These are phyloP conservation scores for Citeromyces matritensis DNA, from an alignment of 805 yeast species.

Conservation along the genomic window DNA sequence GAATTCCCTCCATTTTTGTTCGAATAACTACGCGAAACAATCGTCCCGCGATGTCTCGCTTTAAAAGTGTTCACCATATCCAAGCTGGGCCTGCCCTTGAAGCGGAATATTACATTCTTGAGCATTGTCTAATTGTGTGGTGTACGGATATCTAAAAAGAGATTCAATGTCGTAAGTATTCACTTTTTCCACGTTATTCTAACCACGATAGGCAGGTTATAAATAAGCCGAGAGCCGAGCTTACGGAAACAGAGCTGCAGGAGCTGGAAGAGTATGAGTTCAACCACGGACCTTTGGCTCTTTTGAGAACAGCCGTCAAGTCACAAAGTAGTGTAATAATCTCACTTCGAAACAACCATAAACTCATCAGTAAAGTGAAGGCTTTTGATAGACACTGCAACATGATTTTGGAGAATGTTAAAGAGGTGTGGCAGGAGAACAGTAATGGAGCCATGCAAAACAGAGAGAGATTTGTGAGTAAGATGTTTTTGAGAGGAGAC, in stretches of 20 bases:
- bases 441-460: constrained; percentile 31
- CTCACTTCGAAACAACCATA: constrained; percentile 86
- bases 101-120: too few relatives aligned
- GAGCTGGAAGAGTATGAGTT: constrained; percentile 84
- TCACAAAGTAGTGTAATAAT: constrained; percentile 68
- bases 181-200: background rate
- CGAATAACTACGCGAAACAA: background rate
- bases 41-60: too few relatives aligned
- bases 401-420: constrained; percentile 82
- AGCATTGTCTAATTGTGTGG: too few relatives aligned
- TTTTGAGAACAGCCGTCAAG: constrained; percentile 72
- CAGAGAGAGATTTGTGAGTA: constrained; percentile 70
- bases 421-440: constrained; percentile 53
- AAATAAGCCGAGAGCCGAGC: constrained; percentile 66
- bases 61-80: too few relatives aligned
- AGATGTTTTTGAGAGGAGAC: constrained; percentile 90
- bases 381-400: constrained; percentile 96
- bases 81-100: too few relatives aligned
- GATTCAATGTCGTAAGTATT: constrained; percentile 6
- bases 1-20: background rate
- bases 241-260: constrained; percentile 65
- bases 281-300: constrained; percentile 78
- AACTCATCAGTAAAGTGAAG: constrained; percentile 75
- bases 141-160: background rate
- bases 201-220: constrained; percentile 34